Base-by-base conservation (phyloP, 768 basidiomycete genomes). In the Mycena sanguinolenta region DNA sequence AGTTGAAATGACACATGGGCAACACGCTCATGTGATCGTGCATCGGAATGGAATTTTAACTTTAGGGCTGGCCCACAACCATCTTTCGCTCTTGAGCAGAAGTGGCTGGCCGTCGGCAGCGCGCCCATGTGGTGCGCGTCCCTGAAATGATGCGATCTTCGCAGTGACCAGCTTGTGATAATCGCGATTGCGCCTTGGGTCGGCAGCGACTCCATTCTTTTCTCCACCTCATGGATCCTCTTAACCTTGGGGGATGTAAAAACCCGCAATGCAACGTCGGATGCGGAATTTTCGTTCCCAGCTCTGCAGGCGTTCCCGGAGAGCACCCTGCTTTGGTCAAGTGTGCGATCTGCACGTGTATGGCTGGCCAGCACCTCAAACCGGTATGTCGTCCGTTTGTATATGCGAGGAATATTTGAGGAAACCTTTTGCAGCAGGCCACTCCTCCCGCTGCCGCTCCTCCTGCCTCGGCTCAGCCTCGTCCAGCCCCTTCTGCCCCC, bases 281-380 rank as follows among this genome's bases (percentile, higher is more conserved):
- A 39, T 58, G 57, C 17, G 57, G 57, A 4, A 58, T 58, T n/a
- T 58, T 58, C 23, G 36, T 58, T 10, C 57, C 57, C n/a, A n/a
- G 25, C 21, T 4, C 57, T 13, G 30, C 54, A 19, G 57, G 34
- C 19, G 34, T 3, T 5, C 21, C 36, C 7, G 34, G 4, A 17
- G 36, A 9, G 10, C 32, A 38, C 23, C 21, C 34, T 23, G 57
- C 57, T n/a, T 21, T 58, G 32, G 34, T 58, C 3, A 36, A 39
- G 16, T 58, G 57, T 25, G n/a, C 23, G 3, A 58, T 58, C 23
- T 58, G 57, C 19, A 23, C 16, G 4, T 58, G 57, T 39, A 9
- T 36, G 13, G 57, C 57, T 10, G 57, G 57, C 36, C 57, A 58
- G 36, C 57, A 58, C 57, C 36, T 58, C n/a, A 39, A 21, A 36